Base-by-base conservation (phyloP, 2,329 filamentous ascomycete species). In the Nigrospora oryzae region DNA sequence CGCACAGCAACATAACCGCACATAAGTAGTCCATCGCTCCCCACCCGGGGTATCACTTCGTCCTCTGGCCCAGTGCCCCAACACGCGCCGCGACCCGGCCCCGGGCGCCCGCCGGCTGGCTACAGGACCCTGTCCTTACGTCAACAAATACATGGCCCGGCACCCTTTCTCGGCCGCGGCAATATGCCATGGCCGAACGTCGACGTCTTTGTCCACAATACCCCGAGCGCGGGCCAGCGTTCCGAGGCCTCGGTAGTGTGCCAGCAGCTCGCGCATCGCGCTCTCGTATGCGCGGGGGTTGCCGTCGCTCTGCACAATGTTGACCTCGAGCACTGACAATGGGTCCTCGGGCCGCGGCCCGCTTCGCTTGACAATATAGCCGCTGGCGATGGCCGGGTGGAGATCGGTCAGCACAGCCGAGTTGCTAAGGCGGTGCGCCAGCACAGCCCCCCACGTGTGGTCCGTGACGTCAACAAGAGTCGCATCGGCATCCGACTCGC, bases 171-270 rank as follows among this genome's bases (percentile, higher is more conserved):
- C 75, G 3, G 81, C 85, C 15, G 78, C 83, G 12, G 80, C 83
- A 48, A 91, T 68, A 69, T 91, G 87, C 84, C 86, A 88, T 15
- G 87, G 87, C 54, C 85, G 67, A n/a, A 81, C 72, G 56, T 82
- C 79, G 40, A 66, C 71, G 44, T 79, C 69, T 48, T 71, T 63
- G 55, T 79, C 74, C 56, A 81, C 68, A 55, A 83, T 67, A 0
- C 80, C 84, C 48, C 83, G 77, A 17, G 81, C 76, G 50, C 80
- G 74, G 2, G 84, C 85, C 53, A 93, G 59, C 15, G 85, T 78
- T 0, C 81, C 82, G 49, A 93, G 59, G 0, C 77, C 80, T 37
- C 86, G 67, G 57, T 84, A 91, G 60, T 83, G 78, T 30, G 68
- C 73, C 46, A 93, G 58, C 60, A 88, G 80, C 58, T 93, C 87